phyloP scores from a whole-genome alignment of 2,329 filamentous ascomycete genomes.

The Aureobasidium lini region DNA sequence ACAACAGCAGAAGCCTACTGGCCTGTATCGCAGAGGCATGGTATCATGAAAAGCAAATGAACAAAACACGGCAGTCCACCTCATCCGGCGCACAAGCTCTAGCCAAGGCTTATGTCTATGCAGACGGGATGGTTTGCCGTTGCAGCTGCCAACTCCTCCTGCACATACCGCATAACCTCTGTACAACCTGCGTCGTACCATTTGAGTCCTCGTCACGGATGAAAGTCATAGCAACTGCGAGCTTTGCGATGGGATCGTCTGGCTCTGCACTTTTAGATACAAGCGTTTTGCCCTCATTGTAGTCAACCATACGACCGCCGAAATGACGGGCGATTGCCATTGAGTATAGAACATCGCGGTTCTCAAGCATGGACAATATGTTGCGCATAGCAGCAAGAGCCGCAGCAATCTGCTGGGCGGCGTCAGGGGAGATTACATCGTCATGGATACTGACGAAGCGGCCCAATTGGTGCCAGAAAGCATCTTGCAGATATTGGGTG shows the following conservation, averaged over 20 bases:
- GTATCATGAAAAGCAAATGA: constrained; percentile 9
- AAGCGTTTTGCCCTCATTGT: constrained; percentile 25
- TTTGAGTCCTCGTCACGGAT: constrained; percentile 39
- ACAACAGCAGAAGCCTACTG: constrained; percentile 6
- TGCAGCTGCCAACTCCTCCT: constrained; percentile 35
- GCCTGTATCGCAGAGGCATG: constrained; percentile 7
- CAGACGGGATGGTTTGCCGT: not conserved
- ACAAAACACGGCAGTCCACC: not conserved
- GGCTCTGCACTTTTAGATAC: constrained; percentile 25
- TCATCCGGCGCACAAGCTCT: not conserved
- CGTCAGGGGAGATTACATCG: constrained; percentile 30
- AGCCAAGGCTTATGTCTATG: not conserved
- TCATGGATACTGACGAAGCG: constrained; percentile 61
- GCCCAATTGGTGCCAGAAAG: constrained; percentile 74
- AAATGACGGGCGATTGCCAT: constrained; percentile 73
- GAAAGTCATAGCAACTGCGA: constrained; percentile 42
- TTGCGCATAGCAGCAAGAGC: constrained; percentile 57
- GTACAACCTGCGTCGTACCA: constrained; percentile 41
- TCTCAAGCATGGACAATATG: constrained; percentile 72
- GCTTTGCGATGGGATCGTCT: constrained; percentile 35
- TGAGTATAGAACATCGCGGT: constrained; percentile 84
- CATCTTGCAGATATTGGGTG: constrained; percentile 24
- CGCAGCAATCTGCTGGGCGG: constrained; percentile 12
- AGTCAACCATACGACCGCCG: constrained; percentile 49
- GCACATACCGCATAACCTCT: constrained; percentile 43